Evolutionary conservation across 192 early-diverging fungal species (phyloP).

Genomic region (Umbelopsis ramanniana): DNA sequence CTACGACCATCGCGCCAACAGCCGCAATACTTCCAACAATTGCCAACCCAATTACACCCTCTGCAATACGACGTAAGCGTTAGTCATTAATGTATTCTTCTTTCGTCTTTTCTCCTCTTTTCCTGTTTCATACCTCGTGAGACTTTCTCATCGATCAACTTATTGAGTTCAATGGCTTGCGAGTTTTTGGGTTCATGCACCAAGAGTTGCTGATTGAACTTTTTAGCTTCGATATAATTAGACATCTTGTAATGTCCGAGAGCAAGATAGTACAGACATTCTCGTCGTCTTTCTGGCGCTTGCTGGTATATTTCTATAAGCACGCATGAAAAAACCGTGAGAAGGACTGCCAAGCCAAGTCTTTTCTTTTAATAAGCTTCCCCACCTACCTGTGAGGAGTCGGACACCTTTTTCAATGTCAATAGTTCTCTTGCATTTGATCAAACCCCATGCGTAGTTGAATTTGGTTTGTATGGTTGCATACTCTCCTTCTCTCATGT

Average conservation of each 20-base stretch:
- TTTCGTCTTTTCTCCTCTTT: neutral
- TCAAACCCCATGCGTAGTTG: constrained; percentile 95
- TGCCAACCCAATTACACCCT: constrained; percentile 89
- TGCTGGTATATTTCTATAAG: constrained; percentile 86
- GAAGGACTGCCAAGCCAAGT: neutral
- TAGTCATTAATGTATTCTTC: neutral
- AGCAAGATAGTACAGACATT: constrained; percentile 95
- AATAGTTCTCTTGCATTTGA: constrained; percentile 65
- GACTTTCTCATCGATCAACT: constrained; percentile 84
- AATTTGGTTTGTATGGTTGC: constrained; percentile 90
- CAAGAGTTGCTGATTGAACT: constrained; percentile 84
- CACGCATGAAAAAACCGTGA: neutral
- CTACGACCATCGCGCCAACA: constrained; percentile 66
- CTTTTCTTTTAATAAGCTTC: neutral
- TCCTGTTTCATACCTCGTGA: constrained; percentile 41
- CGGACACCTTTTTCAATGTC: constrained; percentile 79
- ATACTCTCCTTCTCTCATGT: constrained; percentile 68
- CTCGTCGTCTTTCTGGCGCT: constrained; percentile 80
- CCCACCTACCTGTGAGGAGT: constrained; percentile 68
- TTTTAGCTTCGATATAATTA: constrained; percentile 81
- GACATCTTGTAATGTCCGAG: constrained; percentile 91
- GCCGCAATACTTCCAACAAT: constrained; percentile 80
- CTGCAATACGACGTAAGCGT: constrained; percentile 38
- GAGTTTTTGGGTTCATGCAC: constrained; percentile 83
- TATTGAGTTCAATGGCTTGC: constrained; percentile 72